A percentile compares a stretch with the other conserved stretches of the same genome.
These are phyloP conservation scores for Globisporangium canariense DNA, from an alignment of 352 stramenopile species.

Conservation along the genomic window DNA sequence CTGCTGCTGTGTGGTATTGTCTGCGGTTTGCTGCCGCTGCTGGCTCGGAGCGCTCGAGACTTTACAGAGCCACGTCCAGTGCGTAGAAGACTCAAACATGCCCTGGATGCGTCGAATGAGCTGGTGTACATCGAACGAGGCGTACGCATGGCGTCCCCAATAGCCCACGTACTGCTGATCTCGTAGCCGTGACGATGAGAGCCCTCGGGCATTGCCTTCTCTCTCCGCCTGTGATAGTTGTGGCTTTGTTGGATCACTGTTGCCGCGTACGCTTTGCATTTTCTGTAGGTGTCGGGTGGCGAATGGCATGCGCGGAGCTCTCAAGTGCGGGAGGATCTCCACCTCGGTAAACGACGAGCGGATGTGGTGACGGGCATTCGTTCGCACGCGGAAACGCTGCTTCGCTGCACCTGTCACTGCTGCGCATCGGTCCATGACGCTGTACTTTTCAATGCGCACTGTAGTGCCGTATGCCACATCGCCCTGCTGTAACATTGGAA, in stretches of 20 bases:
- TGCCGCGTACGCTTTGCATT: not conserved
- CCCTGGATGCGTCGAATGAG: conserved; percentile 67
- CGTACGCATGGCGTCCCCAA: conserved; percentile 42
- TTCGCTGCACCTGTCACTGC: conserved; percentile 58
- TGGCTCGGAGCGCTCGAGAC: conserved; percentile 11
- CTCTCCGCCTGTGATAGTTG: conserved; percentile 14
- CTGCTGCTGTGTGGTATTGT: not conserved
- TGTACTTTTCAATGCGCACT: conserved; percentile 67
- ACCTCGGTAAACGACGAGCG: conserved; percentile 30
- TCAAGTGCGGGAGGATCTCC: conserved; percentile 58
- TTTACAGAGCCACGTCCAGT: conserved; percentile 70
- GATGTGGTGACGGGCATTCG: conserved; percentile 20
- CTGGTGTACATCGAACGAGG: conserved; percentile 51
- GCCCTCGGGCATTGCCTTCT: not conserved
- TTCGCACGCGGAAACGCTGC: conserved; percentile 58
- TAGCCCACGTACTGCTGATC: conserved; percentile 42
- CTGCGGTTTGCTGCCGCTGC: conserved; percentile 15
- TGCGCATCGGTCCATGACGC: conserved; percentile 33
- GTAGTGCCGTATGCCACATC: conserved; percentile 55
- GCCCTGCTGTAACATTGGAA: conserved; percentile 13
- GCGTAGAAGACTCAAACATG: conserved; percentile 64
- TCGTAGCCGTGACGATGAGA: conserved; percentile 3
- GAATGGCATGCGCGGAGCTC: conserved; percentile 43
- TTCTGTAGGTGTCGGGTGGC: conserved; percentile 2
- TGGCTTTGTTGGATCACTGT: not conserved